These are phyloP conservation scores for Candida ponderosae DNA, from an alignment of 805 yeast genomes.

Conservation along the genomic window DNA sequence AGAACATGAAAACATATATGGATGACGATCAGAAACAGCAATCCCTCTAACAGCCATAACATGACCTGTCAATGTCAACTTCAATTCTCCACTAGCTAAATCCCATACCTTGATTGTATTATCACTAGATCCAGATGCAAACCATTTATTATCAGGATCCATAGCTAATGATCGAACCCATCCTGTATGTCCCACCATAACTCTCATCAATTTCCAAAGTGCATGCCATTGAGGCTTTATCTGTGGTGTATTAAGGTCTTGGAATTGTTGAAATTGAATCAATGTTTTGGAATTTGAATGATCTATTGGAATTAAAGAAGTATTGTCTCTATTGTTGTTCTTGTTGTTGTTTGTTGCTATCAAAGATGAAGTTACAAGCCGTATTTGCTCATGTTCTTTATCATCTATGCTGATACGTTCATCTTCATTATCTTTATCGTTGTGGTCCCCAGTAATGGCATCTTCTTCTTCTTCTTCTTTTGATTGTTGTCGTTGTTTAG, in stretches of 20 bases:
- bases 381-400: constrained; percentile 14
- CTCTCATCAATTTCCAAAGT: constrained; percentile 66
- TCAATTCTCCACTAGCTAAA: constrained; percentile 58
- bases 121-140: constrained; percentile 87
- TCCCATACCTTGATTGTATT: constrained; percentile 91
- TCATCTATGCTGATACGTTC: constrained; percentile 4
- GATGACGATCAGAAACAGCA: constrained; percentile 65
- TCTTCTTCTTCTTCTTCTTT: constrained; percentile 4
- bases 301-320: neutral
- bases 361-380: constrained; percentile 7
- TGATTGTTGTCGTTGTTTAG: neutral
- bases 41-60: constrained; percentile 81
- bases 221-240: constrained; percentile 37
- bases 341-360: constrained; percentile 4
- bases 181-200: constrained; percentile 85
- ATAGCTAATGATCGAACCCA: constrained; percentile 81
- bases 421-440: constrained; percentile 1
- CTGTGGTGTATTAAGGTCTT: constrained; percentile 9
- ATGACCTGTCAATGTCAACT: constrained; percentile 82
- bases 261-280: constrained; percentile 5
- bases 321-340: constrained; percentile 6
- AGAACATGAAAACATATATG: constrained; percentile 85
- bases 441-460: neutral
- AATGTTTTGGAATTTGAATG: constrained; percentile 6
- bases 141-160: constrained; percentile 87